These are phyloP conservation scores for Elsinoe arachidis DNA, from an alignment of 2,329 filamentous ascomycete genomes.

Conservation along the genomic window DNA sequence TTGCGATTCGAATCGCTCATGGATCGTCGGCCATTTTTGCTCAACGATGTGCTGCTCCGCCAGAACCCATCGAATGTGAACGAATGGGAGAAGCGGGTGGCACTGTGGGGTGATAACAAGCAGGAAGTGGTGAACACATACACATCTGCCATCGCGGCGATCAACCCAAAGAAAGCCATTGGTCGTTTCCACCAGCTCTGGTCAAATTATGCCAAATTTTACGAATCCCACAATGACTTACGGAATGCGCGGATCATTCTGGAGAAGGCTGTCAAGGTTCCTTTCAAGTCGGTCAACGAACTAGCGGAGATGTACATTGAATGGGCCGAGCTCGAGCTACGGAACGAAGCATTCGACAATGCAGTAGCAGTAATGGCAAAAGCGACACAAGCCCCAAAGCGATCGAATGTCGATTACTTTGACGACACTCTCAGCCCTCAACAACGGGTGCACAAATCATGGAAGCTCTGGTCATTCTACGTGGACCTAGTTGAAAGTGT, in stretches of 20 bases:
- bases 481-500: slow-evolving; percentile 96
- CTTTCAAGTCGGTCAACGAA: slow-evolving; percentile 95
- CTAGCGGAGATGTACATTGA: slow-evolving; percentile 98
- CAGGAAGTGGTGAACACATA: slow-evolving; percentile 88
- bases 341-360: slow-evolving; percentile 90
- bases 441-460: slow-evolving; percentile 95
- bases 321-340: slow-evolving; percentile 97
- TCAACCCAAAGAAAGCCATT: slow-evolving; percentile 87
- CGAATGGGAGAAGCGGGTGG: slow-evolving; percentile 97
- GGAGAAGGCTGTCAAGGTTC: slow-evolving; percentile 96
- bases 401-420: slow-evolving; percentile 98
- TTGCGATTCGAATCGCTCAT: slow-evolving; percentile 96
- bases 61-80: slow-evolving; percentile 95
- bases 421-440: slow-evolving; percentile 90
- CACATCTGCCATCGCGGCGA: slow-evolving; percentile 83
- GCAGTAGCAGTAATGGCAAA: slow-evolving; percentile 95
- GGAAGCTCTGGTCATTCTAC: slow-evolving; percentile 99
- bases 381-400: slow-evolving; percentile 90
- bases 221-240: slow-evolving; percentile 79
- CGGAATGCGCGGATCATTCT: slow-evolving; percentile 83
- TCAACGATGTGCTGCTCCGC: slow-evolving; percentile 89
- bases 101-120: slow-evolving; percentile 89
- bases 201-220: slow-evolving; percentile 95
- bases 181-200: slow-evolving; percentile 92
- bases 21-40: slow-evolving; percentile 88